Evolutionary conservation across 805 yeast genomes (phyloP).

Genomic region (Cyberlindnera amylophila): DNA sequence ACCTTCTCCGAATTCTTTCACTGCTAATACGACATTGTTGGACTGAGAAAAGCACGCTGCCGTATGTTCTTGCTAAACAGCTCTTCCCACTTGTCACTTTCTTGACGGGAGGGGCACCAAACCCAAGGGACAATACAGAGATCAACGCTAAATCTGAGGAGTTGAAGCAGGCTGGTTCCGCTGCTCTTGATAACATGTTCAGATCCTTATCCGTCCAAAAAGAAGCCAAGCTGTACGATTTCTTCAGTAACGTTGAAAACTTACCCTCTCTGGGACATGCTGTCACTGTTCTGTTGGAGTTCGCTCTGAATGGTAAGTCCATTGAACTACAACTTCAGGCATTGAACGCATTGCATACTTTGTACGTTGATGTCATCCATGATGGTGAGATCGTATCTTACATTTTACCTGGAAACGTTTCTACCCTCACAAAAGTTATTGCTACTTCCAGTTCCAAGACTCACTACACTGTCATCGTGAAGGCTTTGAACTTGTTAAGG

Average conservation of each 20-base stretch:
- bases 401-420: constrained; percentile 50
- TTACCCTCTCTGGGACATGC: constrained; percentile 46
- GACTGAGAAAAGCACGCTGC: constrained; percentile 36
- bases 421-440: constrained; percentile 39
- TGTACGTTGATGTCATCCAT: constrained; percentile 33
- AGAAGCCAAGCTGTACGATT: constrained; percentile 20
- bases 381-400: constrained; percentile 49
- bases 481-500: constrained; percentile 30
- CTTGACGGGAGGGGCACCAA: constrained; percentile 45
- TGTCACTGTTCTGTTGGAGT: constrained; percentile 40
- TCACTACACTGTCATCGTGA: constrained; percentile 35
- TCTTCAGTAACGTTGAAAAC: constrained; percentile 31
- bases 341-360: constrained; percentile 31
- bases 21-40: constrained; percentile 46
- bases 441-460: constrained; percentile 29
- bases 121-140: constrained; percentile 26
- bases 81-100: constrained; percentile 43
- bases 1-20: constrained; percentile 40
- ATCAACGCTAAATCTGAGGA: constrained; percentile 32
- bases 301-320: constrained; percentile 28
- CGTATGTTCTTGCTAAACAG: constrained; percentile 38
- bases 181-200: constrained; percentile 30
- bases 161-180: constrained; percentile 35
- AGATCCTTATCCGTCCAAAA: constrained; percentile 27
- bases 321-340: constrained; percentile 31